A percentile compares a stretch with the other conserved stretches of the same genome.
Evolutionary conservation across 2,329 filamentous ascomycete species (phyloP).

Genomic region (Phyllosticta capitalensis): DNA sequence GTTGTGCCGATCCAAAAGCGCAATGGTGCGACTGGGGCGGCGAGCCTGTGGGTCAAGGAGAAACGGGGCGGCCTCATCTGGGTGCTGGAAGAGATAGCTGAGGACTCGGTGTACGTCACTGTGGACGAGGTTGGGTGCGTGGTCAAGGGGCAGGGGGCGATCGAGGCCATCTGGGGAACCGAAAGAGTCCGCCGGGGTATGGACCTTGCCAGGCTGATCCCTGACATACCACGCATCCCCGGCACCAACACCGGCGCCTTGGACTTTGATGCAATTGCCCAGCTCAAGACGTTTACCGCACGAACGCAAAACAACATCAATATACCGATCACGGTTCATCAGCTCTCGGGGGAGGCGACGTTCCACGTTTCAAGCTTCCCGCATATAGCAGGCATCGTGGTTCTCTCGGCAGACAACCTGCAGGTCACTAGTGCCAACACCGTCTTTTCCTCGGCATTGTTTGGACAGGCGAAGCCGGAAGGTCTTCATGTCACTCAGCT

Average conservation of each 20-base stretch:
- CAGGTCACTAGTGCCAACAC: conserved; percentile 87
- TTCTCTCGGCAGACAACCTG: conserved; percentile 69
- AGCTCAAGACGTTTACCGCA: conserved; percentile 74
- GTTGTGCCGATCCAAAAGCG: conserved; percentile 97
- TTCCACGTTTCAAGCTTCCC: conserved; percentile 89
- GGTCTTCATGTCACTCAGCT: conserved; percentile 70
- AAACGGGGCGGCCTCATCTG: conserved; percentile 90
- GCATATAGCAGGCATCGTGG: conserved; percentile 93
- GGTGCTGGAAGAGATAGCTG: conserved; percentile 95
- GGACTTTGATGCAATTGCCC: conserved; percentile 66
- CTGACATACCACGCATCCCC: conserved; percentile 68
- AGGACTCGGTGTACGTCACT: conserved; percentile 72
- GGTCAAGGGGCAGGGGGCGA: conserved; percentile 60
- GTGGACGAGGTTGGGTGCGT: conserved; percentile 72
- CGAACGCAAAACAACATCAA: conserved; percentile 66
- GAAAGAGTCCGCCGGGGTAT: conserved; percentile 57
- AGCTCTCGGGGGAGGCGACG: conserved; percentile 57
- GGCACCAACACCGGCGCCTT: conserved; percentile 63
- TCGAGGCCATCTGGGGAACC: conserved; percentile 77
- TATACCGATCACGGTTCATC: conserved; percentile 75
- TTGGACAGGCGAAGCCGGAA: conserved; percentile 77
- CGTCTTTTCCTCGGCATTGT: conserved; percentile 85
- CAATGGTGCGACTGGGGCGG: conserved; percentile 83
- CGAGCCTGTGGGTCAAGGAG: conserved; percentile 97
- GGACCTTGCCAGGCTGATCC: conserved; percentile 69